Percentiles rank a stretch among this genome's conserved stretches.
Evolutionary conservation across 805 yeast genomes (phyloP).

Genomic region (Kodamaea hsintzibuensis): DNA sequence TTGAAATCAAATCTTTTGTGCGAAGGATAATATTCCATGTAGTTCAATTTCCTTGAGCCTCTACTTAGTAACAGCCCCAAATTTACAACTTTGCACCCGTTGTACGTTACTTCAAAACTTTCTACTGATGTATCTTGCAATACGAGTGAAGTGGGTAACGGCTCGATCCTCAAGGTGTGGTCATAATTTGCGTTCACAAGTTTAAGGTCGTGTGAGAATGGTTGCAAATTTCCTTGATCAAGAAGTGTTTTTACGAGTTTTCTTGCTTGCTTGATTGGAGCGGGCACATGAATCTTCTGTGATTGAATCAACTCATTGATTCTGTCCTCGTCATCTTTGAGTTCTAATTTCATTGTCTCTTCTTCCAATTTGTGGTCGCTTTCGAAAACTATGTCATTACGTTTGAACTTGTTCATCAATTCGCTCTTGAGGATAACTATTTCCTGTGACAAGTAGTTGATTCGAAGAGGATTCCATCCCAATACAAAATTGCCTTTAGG

Average conservation of each 20-base stretch:
- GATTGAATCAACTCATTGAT: conserved; percentile 17
- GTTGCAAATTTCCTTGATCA: conserved; percentile 87
- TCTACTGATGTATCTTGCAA: conserved; percentile 75
- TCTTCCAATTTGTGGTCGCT: conserved; percentile 32
- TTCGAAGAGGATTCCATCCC: conserved; percentile 75
- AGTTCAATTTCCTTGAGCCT: conserved; percentile 48
- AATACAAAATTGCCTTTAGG: conserved; percentile 32
- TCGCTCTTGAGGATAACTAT: conserved; percentile 75
- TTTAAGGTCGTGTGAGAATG: conserved; percentile 61
- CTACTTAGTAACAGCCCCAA: conserved; percentile 39
- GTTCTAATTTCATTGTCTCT: conserved; percentile 19
- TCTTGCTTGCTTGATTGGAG: conserved; percentile 59
- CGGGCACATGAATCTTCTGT: conserved; percentile 29
- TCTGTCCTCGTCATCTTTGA: conserved; percentile 19
- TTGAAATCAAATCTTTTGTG: conserved; percentile 51
- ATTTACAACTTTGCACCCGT: conserved; percentile 79
- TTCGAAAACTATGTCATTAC: conserved; percentile 64
- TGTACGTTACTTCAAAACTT: conserved; percentile 70
- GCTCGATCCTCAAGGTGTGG: conserved; percentile 66
- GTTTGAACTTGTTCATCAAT: conserved; percentile 63
- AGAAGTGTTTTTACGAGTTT: conserved; percentile 76
- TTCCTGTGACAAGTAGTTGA: conserved; percentile 83
- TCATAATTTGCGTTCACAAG: conserved; percentile 74
- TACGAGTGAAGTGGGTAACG: conserved; percentile 67
- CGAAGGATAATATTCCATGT: conserved; percentile 72